Conservation (phyloP, 2,329 filamentous ascomycete species). For the Fusarium protoensiforme region DNA sequence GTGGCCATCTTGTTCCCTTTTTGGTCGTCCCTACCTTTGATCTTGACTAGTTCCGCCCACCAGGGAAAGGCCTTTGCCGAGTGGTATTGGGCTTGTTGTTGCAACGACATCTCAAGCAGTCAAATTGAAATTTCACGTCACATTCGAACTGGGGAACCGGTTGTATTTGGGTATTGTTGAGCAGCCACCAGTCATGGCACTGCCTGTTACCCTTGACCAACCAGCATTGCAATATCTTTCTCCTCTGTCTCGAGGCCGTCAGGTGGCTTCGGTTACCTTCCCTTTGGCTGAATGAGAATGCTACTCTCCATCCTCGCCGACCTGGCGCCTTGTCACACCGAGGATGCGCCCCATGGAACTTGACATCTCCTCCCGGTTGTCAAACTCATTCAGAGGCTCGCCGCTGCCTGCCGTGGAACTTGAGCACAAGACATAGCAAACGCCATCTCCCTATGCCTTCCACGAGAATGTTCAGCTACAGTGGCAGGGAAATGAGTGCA, state of each 20-base stretch:
- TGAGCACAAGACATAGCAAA: conserved; percentile 6
- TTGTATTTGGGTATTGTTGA: not conserved
- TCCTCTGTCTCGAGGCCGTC: not conserved
- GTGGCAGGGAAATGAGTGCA: not conserved
- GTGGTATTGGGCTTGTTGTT: not conserved
- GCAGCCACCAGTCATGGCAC: not conserved
- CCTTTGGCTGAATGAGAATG: not conserved
- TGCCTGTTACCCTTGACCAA: not conserved
- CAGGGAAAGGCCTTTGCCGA: not conserved
- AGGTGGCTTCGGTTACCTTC: not conserved
- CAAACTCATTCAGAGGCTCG: conserved; percentile 13
- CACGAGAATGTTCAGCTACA: not conserved
- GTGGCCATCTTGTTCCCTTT: conserved; percentile 19
- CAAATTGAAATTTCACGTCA: not conserved
- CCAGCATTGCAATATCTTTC: not conserved
- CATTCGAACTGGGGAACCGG: not conserved
- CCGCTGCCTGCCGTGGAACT: conserved; percentile 35
- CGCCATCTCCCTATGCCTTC: not conserved
- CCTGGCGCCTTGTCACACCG: conserved; percentile 7
- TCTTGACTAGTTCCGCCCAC: not conserved
- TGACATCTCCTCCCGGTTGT: conserved; percentile 5
- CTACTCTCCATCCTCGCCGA: not conserved
- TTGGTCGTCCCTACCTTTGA: conserved; percentile 17
- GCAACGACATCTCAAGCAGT: not conserved
- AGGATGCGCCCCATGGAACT: not conserved